A percentile compares a stretch with the other conserved stretches of the same genome.
These are phyloP conservation scores for Aspergillus ellipticus DNA, from an alignment of 495 filamentous ascomycete species.

Conservation along the genomic window DNA sequence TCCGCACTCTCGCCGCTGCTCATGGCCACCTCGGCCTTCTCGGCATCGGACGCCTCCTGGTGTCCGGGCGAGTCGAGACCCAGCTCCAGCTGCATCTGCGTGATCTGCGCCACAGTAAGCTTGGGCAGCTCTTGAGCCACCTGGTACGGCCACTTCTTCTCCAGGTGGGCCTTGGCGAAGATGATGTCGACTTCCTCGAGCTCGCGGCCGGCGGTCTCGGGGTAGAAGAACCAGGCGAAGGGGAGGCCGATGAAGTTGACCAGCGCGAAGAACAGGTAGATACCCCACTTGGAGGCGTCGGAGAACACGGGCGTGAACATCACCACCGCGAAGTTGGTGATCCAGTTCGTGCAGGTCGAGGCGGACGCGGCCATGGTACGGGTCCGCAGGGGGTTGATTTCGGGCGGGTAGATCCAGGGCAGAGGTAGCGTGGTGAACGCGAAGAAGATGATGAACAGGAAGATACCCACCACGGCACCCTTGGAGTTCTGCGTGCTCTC, in stretches of 20 bases:
- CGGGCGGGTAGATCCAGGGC: conserved; percentile 74
- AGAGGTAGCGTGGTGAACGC: conserved; percentile 37
- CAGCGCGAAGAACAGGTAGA: conserved; percentile 61
- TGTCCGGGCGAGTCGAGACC: conserved; percentile 20
- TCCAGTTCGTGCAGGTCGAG: conserved; percentile 45
- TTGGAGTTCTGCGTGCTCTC: conserved; percentile 22
- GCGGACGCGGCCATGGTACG: conserved; percentile 59
- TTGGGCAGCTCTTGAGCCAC: conserved; percentile 30
- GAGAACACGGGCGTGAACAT: conserved; percentile 45
- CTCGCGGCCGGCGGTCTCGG: conserved; percentile 62
- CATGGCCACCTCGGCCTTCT: conserved; percentile 31
- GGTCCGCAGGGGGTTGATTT: conserved; percentile 70
- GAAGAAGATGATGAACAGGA: conserved; percentile 40
- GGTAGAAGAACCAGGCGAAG: conserved; percentile 63
- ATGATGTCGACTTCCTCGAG: conserved; percentile 70
- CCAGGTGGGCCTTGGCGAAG: conserved; percentile 41
- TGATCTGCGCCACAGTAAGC: conserved; percentile 27
- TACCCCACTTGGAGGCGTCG: conserved; percentile 25
- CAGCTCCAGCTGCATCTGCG: conserved; percentile 23
- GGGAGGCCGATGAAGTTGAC: conserved; percentile 67
- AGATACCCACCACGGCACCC: conserved; percentile 40
- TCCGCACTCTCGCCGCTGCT: conserved; percentile 25
- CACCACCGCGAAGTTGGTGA: conserved; percentile 46
- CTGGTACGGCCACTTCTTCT: conserved; percentile 34
- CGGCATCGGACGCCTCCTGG: conserved; percentile 14